Evolutionary conservation across 768 basidiomycete genomes (phyloP).

Genomic region (Sarcomyxa edulis): DNA sequence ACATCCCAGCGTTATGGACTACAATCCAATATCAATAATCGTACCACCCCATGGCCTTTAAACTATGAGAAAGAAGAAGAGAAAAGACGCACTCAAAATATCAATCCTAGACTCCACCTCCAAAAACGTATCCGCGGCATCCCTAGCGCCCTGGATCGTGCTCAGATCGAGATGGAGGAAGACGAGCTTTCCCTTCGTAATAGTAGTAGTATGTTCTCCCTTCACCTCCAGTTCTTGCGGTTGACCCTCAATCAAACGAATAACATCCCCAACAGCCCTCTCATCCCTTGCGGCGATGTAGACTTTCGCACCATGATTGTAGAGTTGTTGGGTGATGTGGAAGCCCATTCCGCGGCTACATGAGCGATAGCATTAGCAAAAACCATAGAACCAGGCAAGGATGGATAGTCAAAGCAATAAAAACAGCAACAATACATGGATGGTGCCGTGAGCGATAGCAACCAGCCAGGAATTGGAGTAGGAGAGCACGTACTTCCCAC

Average conservation of each 20-base stretch:
- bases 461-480: too few relatives aligned
- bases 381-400: too few relatives aligned
- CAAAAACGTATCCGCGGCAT: slow-evolving; percentile 21
- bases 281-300: slow-evolving; percentile 25
- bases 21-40: too few relatives aligned
- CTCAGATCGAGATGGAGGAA: slow-evolving; percentile 31
- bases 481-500: too few relatives aligned
- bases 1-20: slow-evolving; percentile 6
- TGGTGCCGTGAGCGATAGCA: too few relatives aligned
- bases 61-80: neutral
- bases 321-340: slow-evolving; percentile 12
- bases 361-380: neutral
- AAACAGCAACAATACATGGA: too few relatives aligned
- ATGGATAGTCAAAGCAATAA: too few relatives aligned
- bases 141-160: slow-evolving; percentile 21
- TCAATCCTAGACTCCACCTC: slow-evolving; percentile 5
- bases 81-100: slow-evolving; percentile 4
- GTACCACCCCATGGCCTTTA: neutral
- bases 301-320: slow-evolving; percentile 23
- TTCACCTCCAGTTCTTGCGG: slow-evolving; percentile 24
- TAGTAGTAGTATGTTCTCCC: too few relatives aligned
- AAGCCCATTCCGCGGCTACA: slow-evolving; percentile 13
- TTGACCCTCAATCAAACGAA: slow-evolving; percentile 19
- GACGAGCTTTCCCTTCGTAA: too few relatives aligned
- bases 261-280: slow-evolving; percentile 19